Evolutionary conservation across 2,329 filamentous ascomycete genomes (phyloP).

Genomic region (Colletotrichum theobromicola): DNA sequence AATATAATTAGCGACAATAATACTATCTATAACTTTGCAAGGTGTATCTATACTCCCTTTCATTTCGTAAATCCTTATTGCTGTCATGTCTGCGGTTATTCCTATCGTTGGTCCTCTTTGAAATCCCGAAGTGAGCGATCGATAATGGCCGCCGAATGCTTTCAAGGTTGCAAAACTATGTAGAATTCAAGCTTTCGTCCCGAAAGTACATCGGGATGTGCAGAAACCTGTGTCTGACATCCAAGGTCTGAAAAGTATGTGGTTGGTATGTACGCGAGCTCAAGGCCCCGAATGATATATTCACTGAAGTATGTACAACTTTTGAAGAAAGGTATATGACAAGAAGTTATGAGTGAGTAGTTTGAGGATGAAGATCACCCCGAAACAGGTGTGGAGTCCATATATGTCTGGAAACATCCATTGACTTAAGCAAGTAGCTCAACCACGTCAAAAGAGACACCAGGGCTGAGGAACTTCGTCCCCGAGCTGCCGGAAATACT

Average conservation of each 20-base stretch:
- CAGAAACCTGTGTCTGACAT: neutral
- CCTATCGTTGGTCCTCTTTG: no score
- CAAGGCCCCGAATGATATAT: neutral
- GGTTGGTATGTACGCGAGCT: neutral
- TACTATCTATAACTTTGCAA: no score
- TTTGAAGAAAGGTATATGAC: neutral
- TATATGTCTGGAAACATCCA: no score
- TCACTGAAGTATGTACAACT: neutral
- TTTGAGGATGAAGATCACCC: neutral
- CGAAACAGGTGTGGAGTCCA: neutral
- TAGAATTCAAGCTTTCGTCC: neutral
- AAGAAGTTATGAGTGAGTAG: neutral
- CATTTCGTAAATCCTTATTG: no score
- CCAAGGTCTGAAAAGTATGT: neutral
- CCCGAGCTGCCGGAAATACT: conserved; percentile 29
- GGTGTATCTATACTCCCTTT: no score
- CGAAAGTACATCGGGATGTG: neutral
- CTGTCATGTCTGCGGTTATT: no score
- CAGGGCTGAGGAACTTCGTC: conserved; percentile 30
- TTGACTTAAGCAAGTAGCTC: conserved; percentile 25
- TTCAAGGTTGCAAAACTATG: neutral
- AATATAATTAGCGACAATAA: no score
- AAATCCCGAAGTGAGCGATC: neutral
- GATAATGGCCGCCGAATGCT: neutral
- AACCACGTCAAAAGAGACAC: conserved; percentile 32